Evolutionary conservation across 2,329 filamentous ascomycete genomes (phyloP), one percentile per base, ranked within the genome.

Genomic region (Fusarium virguliforme): DNA sequence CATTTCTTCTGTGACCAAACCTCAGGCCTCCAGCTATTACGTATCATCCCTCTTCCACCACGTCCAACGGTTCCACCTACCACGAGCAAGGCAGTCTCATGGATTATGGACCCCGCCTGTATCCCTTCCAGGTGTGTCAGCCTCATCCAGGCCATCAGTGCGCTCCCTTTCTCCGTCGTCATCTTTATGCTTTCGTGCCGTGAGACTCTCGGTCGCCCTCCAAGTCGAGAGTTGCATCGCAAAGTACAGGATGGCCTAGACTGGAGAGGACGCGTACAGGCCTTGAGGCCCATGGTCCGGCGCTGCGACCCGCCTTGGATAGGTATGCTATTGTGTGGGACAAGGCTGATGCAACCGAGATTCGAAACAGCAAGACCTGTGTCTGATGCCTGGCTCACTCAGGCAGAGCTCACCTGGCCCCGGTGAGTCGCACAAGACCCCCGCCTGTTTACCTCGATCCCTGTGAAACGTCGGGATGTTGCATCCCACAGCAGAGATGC

Each of bases 391-490:
- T 18, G 18, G 18, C 18, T 18, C 18, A 18, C 18, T 18, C 18
- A 18, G 18, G 18, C 18, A 18, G 18, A 18, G 18, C 18, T 18
- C 18, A 18, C 18, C 18, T 18, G 18, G 18, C 18, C 18, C 18
- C 18, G 18, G 18, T 18, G 18, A 18, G 18, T 18, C 18, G 18
- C 18, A 18, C 18, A 18, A 18, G 18, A 18, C 18, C 18, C 18
- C 18, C 18, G 18, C 18, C 18, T 18, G 18, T 18, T 18, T 18
- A 18, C 18, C 41, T 22, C 28, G 6, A 46, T 28, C 55, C 62
- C 51, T 61, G 55, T 18, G 40, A 51, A 18, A 18, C 18, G 50
- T 64, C 53, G 38, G 65, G 48, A 56, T 54, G 38, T 18, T 55
- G 26, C 53, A 58, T 57, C 46, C 18, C 37, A 56, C 32, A 43